Conservation (phyloP, 345 rosid species). For the Eucalyptus pumila region DNA sequence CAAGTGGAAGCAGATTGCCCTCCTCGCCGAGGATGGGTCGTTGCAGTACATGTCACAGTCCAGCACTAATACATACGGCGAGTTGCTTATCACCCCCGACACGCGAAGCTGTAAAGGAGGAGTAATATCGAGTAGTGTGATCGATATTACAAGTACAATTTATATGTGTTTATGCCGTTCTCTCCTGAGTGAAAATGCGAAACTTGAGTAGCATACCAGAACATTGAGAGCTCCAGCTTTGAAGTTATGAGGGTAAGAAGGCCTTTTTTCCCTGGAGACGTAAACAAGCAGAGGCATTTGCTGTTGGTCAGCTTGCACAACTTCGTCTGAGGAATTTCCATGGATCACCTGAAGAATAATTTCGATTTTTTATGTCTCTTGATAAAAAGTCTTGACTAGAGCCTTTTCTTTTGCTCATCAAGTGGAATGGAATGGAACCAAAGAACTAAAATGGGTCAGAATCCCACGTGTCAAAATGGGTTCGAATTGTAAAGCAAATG, state of each 20-base stretch:
- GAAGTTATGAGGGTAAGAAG: conserved; percentile 21
- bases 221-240: conserved; percentile 49
- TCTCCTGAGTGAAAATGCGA: not conserved
- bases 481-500: too few species aligned
- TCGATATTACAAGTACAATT: not conserved
- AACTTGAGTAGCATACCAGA: conserved; percentile 9
- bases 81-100: conserved; percentile 30
- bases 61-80: conserved; percentile 18
- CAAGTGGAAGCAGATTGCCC: conserved; percentile 27
- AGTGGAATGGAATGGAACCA: not conserved
- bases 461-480: not conserved
- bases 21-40: conserved; percentile 29
- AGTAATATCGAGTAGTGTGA: not conserved
- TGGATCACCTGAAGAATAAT: not conserved
- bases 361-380: not conserved
- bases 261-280: conserved; percentile 36
- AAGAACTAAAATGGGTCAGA: not conserved
- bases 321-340: not conserved
- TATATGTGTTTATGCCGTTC: not conserved
- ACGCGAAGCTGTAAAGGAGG: conserved; percentile 25
- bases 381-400: not conserved
- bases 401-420: not conserved
- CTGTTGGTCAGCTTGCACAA: not conserved
- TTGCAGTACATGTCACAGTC: conserved; percentile 46
- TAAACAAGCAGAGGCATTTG: conserved; percentile 25